Evolutionary conservation across 2,329 filamentous ascomycete genomes (phyloP).

Genomic region (Botrytis elliptica): DNA sequence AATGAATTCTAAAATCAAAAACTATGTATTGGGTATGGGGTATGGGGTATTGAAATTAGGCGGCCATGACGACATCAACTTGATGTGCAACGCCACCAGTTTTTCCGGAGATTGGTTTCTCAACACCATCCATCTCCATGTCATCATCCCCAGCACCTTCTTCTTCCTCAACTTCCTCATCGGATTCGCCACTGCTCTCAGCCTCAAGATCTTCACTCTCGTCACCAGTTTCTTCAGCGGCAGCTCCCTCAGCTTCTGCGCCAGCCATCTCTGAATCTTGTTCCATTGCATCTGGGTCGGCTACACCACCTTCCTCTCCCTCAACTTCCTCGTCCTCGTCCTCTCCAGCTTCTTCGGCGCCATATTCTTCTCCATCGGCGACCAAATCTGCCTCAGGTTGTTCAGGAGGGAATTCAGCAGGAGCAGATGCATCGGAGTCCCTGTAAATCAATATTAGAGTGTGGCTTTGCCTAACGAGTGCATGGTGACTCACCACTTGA

Average conservation of each 20-base stretch:
- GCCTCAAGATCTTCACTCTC: conserved; percentile 78
- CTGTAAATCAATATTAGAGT: conserved; percentile 48
- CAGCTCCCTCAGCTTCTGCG: conserved; percentile 53
- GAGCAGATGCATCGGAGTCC: conserved; percentile 97
- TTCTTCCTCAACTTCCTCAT: conserved; percentile 49
- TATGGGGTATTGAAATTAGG: conserved; percentile 15
- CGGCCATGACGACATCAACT: conserved; percentile 28
- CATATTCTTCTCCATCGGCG: conserved; percentile 86
- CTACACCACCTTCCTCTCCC: conserved; percentile 51
- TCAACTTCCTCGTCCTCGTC: conserved; percentile 66
- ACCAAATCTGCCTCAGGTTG: conserved; percentile 90
- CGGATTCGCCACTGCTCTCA: conserved; percentile 62
- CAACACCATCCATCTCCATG: conserved; percentile 51
- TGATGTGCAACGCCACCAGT: conserved; percentile 24
- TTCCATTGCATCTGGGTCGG: conserved; percentile 46
- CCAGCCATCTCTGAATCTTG: conserved; percentile 78
- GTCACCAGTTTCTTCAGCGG: conserved; percentile 67
- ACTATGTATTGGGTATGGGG: conserved; percentile 8
- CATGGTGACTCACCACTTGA: conserved; percentile 77
- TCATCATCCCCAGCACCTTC: conserved; percentile 45
- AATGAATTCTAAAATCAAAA: conserved; percentile 19
- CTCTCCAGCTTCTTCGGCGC: conserved; percentile 81
- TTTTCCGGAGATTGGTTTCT: conserved; percentile 33
- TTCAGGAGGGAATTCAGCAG: conserved; percentile 93
- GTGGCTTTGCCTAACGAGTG: not conserved